phyloP scores from a whole-genome alignment of 345 rosid species.

The Eucalyptus albens region DNA sequence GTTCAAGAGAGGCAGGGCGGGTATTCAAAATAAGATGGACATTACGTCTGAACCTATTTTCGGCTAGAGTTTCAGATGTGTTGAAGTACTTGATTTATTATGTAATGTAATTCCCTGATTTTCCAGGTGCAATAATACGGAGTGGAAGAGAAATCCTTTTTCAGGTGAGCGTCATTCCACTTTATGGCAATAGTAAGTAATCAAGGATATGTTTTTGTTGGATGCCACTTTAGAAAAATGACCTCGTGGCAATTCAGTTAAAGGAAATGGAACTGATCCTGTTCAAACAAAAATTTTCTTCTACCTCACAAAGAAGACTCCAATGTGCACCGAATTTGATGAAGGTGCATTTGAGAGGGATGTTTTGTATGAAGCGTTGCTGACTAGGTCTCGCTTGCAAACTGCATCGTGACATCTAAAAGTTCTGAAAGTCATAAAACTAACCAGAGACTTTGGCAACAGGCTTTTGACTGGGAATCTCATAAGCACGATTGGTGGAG shows the following conservation, averaged over 20 bases:
- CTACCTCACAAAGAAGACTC: neutral
- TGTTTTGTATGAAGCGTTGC: neutral
- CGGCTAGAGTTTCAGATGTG: neutral
- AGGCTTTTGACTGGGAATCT: constrained; percentile 97
- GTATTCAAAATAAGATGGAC: neutral
- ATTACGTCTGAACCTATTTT: neutral
- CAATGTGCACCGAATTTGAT: neutral
- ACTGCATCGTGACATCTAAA: neutral
- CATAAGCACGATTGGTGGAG: constrained; percentile 86
- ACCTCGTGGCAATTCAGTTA: neutral
- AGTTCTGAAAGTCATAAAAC: neutral
- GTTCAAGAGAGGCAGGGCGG: neutral
- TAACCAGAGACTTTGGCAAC: constrained; percentile 4
- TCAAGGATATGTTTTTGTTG: neutral
- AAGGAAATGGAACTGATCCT: neutral
- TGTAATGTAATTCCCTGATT: neutral
- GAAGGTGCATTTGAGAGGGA: neutral
- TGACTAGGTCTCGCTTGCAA: neutral
- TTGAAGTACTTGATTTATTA: neutral
- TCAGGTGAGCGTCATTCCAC: constrained; percentile 30
- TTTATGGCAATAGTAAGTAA: neutral
- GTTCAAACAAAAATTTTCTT: neutral
- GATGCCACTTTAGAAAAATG: neutral
- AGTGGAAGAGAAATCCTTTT: constrained; percentile 75
- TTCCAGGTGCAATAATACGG: constrained; percentile 38